Conservation (phyloP, 1,284 basidiomycete genomes). For the Trametes pubescens region DNA sequence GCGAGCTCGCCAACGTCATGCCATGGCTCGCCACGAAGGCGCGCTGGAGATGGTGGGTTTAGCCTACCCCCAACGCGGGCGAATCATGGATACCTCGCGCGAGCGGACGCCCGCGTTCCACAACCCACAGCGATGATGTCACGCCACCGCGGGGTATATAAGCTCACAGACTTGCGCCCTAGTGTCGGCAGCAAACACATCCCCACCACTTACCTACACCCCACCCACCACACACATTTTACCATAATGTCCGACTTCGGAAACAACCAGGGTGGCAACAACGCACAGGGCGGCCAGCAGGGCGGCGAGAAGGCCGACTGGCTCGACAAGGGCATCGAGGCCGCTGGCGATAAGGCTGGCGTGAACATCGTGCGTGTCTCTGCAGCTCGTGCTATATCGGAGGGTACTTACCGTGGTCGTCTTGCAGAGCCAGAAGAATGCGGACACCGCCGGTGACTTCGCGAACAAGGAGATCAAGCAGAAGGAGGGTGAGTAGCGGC, state of each 20-base stretch:
- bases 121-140: slow-evolving; percentile 14
- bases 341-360: slow-evolving; percentile 38
- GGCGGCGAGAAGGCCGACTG: slow-evolving; percentile 41
- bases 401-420: neutral
- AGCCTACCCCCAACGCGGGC: neutral
- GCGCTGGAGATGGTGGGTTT: no score
- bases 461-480: slow-evolving; percentile 38
- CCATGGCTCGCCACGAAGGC: no score
- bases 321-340: slow-evolving; percentile 43
- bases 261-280: slow-evolving; percentile 15
- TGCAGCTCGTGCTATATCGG: neutral
- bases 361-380: slow-evolving; percentile 38
- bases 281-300: slow-evolving; percentile 24
- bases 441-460: slow-evolving; percentile 39
- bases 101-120: slow-evolving; percentile 6
- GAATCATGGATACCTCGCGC: neutral
- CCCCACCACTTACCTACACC: neutral
- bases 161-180: neutral
- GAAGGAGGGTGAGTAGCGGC: slow-evolving; percentile 30
- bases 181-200: neutral
- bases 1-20: no score
- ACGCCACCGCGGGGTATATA: slow-evolving; percentile 2
- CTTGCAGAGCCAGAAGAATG: slow-evolving; percentile 36
- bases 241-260: slow-evolving; percentile 19
- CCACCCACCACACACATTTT: neutral